A percentile compares a stretch with the other conserved stretches of the same genome.
Evolutionary conservation across 352 stramenopile species (phyloP).

Genomic region (Globisporangium ultimum): DNA sequence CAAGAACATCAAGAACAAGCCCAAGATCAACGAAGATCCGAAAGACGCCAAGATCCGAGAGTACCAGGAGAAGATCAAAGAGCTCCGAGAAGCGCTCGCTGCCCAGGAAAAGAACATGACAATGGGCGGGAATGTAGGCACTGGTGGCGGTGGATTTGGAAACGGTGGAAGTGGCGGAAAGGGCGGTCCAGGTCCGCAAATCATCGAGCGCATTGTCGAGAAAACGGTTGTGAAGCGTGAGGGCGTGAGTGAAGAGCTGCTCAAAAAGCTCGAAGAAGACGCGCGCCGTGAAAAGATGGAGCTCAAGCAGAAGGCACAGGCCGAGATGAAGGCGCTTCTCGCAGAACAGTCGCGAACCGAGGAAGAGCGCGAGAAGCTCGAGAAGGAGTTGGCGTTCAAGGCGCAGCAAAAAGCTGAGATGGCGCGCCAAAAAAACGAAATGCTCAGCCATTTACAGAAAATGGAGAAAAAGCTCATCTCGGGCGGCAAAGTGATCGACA

Average conservation of each 20-base stretch:
- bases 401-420: slow-evolving; percentile 79
- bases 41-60: slow-evolving; percentile 97
- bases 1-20: slow-evolving; percentile 99
- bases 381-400: slow-evolving; percentile 78
- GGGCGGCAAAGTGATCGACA: slow-evolving; percentile 93
- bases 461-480: slow-evolving; percentile 91
- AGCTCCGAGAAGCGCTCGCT: slow-evolving; percentile 79
- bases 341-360: slow-evolving; percentile 88
- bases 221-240: slow-evolving; percentile 47
- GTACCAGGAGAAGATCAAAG: slow-evolving; percentile 96
- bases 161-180: slow-evolving; percentile 71
- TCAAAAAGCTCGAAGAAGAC: slow-evolving; percentile 64
- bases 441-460: slow-evolving; percentile 91
- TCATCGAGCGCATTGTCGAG: slow-evolving; percentile 82
- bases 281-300: slow-evolving; percentile 64
- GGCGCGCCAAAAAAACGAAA: slow-evolving; percentile 86
- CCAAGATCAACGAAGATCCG: slow-evolving; percentile 97
- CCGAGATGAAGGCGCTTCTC: slow-evolving; percentile 85
- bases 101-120: slow-evolving; percentile 32
- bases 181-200: slow-evolving; percentile 15
- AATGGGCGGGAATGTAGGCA: not conserved
- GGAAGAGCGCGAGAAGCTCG: slow-evolving; percentile 63
- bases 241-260: slow-evolving; percentile 75
- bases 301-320: slow-evolving; percentile 78
- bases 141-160: slow-evolving; percentile 12